Percentiles rank a stretch among this genome's conserved stretches.
Evolutionary conservation across 441 rosid species (phyloP).

Genomic region (Corymbia citriodora): DNA sequence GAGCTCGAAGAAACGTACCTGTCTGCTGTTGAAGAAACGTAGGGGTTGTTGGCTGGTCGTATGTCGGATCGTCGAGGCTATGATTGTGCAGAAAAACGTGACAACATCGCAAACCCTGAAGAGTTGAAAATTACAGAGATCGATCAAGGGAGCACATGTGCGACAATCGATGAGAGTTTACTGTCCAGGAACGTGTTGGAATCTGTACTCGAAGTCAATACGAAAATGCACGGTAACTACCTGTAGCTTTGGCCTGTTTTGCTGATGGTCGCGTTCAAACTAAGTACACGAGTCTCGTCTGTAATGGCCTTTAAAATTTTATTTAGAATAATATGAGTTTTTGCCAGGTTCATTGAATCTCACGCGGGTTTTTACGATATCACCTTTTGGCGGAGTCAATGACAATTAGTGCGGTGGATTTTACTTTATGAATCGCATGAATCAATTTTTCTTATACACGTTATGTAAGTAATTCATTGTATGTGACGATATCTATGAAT

Average conservation of each 20-base stretch:
- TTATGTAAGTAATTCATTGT: background rate
- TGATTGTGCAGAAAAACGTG: background rate
- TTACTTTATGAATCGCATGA: background rate
- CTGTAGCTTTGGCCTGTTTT: background rate
- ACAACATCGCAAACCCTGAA: background rate
- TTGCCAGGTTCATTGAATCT: background rate
- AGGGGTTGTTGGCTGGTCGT: background rate
- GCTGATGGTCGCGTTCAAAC: background rate
- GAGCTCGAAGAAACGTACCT: background rate
- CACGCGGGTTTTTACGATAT: background rate
- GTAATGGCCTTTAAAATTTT: background rate
- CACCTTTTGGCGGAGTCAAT: background rate
- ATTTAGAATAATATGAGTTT: background rate
- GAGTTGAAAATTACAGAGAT: background rate
- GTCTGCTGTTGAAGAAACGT: background rate
- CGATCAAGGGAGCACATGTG: background rate
- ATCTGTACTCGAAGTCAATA: background rate
- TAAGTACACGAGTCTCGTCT: background rate
- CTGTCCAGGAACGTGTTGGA: background rate
- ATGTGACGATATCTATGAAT: background rate
- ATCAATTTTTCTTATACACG: background rate
- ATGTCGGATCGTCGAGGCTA: background rate
- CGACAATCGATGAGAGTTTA: background rate
- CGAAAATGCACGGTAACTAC: background rate
- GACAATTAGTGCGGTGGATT: background rate